These are phyloP conservation scores for Trypanosoma scelopori DNA, from an alignment of 208 protist genomes.

Conservation along the genomic window DNA sequence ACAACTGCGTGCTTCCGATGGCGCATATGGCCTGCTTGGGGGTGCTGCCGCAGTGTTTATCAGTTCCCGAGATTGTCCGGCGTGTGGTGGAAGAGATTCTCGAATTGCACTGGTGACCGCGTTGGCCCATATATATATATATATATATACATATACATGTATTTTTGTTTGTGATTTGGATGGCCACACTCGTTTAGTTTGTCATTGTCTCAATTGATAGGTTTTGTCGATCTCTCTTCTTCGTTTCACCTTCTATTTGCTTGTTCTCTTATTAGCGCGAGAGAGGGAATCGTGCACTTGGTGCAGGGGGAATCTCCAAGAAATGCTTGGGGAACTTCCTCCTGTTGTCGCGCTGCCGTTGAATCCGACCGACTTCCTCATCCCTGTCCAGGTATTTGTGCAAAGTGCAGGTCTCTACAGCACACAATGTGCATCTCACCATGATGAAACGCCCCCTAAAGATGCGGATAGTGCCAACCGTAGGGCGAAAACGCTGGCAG, in stretches of 20 bases:
- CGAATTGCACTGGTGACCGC: slow-evolving; percentile 28
- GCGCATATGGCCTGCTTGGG: slow-evolving; percentile 61
- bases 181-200: slow-evolving; percentile 2
- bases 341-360: slow-evolving; percentile 26
- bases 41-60: slow-evolving; percentile 33
- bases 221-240: too few species aligned
- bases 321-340: slow-evolving; percentile 27
- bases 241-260: slow-evolving; percentile 22
- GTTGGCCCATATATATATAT: too few species aligned
- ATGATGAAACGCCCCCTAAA: neutral
- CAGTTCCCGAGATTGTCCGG: slow-evolving; percentile 41
- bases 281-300: neutral
- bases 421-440: neutral
- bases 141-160: too few species aligned
- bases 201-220: slow-evolving; percentile 14
- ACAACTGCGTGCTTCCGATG: slow-evolving; percentile 38
- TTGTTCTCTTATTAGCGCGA: neutral
- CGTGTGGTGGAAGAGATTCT: slow-evolving; percentile 52
- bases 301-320: too few species aligned
- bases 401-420: slow-evolving; percentile 14
- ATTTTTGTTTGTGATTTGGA: neutral
- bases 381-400: slow-evolving; percentile 21
- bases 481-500: neutral
- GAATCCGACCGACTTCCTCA: slow-evolving; percentile 10
- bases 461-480: neutral